A percentile compares a stretch with the other conserved stretches of the same genome.
Evolutionary conservation across 2,329 filamentous ascomycete genomes (phyloP).

Genomic region (Exophiala sp.): DNA sequence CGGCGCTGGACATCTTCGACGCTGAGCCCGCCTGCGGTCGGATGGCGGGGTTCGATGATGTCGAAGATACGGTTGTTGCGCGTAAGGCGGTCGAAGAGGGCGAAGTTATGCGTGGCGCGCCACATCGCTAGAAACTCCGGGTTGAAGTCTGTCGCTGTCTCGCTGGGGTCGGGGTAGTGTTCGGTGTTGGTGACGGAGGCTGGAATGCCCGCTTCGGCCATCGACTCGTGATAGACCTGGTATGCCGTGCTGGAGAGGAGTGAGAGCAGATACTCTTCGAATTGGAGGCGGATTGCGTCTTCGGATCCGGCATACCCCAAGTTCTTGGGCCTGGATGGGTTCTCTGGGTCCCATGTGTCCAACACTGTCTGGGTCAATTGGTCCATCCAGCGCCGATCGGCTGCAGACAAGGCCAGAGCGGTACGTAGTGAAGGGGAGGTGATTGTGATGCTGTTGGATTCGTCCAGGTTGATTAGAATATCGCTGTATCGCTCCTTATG

Average conservation of each 20-base stretch:
- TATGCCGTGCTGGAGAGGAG: conserved; percentile 87
- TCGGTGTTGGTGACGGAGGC: conserved; percentile 46
- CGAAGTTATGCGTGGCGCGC: conserved; percentile 83
- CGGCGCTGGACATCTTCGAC: conserved; percentile 92
- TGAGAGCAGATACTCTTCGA: conserved; percentile 90
- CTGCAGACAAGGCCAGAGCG: conserved; percentile 71
- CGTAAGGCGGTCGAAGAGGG: conserved; percentile 73
- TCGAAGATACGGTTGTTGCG: conserved; percentile 77
- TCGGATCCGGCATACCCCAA: conserved; percentile 93
- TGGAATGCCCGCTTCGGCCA: conserved; percentile 4
- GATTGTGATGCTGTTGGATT: conserved; percentile 63
- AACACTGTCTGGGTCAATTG: conserved; percentile 87
- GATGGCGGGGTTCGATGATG: conserved; percentile 86
- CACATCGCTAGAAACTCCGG: conserved; percentile 80
- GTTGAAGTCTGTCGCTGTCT: conserved; percentile 79
- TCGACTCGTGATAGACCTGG: conserved; percentile 42
- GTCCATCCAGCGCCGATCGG: conserved; percentile 94
- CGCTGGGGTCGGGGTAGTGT: conserved; percentile 44
- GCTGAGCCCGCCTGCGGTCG: conserved; percentile 83
- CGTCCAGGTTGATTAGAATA: conserved; percentile 90
- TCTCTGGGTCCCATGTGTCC: conserved; percentile 91
- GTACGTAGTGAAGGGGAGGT: conserved; percentile 70
- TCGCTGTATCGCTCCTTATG: conserved; percentile 96
- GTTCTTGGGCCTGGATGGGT: conserved; percentile 84
- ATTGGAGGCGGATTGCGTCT: conserved; percentile 94